Evolutionary conservation across 1,284 basidiomycete species (phyloP), one percentile per base, ranked within the genome.

Genomic region (Puccinia polysora): DNA sequence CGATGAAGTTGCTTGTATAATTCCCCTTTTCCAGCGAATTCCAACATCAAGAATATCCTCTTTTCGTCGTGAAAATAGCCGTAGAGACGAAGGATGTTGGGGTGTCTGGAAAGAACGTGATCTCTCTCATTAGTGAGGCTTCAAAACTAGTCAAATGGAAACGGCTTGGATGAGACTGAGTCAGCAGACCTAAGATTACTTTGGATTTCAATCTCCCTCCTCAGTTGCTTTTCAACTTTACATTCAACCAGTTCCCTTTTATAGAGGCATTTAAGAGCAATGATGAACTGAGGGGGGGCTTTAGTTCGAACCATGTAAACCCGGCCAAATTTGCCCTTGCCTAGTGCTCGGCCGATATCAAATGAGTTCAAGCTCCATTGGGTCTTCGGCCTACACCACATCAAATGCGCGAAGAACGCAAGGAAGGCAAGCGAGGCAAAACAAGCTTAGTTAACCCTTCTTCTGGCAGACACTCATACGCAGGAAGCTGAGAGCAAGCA

Each of bases 301-400:
- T 92, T 93, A 2, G 96, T 98, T 63, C 95, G 87, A 49, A 96
- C 93, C 87, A 98, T 93, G 84, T 98, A 98, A 30, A 99, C 96
- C 0, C 93, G 89, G 0, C 96, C 96, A 77, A 98, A 99, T 82
- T 97, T 97, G 74, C 96, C 96, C 80, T 98, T 97, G 32, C 96
- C 96, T 0, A 99, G 85, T 1, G 93, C 92, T 8, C 92, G 86
- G 14, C 96, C 96, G 76, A 98, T 95, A 76, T 97, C 91, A 78
- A 99, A 97, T 69, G 88, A 85, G 74, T 86, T 85, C 8, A 98
- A 82, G 50, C 84, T 86, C 90, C 91, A 95, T 77, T 89, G 75
- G 0, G 77, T 75, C 7, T 78, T 78, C 4, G 77, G 77, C 64
- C 77, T 75, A n/a, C n/a, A n/a, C n/a, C n/a, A n/a, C n/a, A n/a